phyloP scores from a whole-genome alignment of 305 asterid genomes.

The Ruellia speciosa region DNA sequence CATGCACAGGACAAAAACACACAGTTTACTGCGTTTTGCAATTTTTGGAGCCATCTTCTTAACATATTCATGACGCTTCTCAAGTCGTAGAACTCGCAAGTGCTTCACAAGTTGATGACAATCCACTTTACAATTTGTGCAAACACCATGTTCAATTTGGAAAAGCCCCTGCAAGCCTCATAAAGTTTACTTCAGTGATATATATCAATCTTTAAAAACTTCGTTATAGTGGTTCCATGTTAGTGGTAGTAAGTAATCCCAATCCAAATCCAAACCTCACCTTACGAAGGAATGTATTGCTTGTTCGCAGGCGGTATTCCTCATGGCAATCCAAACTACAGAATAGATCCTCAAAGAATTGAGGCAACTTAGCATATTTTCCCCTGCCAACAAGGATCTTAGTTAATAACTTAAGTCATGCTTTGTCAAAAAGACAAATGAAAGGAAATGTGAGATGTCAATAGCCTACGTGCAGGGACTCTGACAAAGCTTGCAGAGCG shows the following conservation, averaged over 20 bases:
- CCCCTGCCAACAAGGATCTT: constrained; percentile 46
- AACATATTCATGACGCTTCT: constrained; percentile 54
- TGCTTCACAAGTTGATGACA: constrained; percentile 79
- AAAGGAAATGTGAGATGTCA: background rate
- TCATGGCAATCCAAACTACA: constrained; percentile 72
- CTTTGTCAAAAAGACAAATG: background rate
- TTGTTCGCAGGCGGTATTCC: constrained; percentile 77
- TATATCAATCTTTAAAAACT: background rate
- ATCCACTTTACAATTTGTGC: constrained; percentile 64
- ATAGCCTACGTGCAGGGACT: constrained; percentile 69
- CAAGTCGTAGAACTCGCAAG: constrained; percentile 54
- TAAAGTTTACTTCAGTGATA: constrained; percentile 22
- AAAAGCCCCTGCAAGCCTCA: constrained; percentile 60
- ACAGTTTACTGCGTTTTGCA: constrained; percentile 49
- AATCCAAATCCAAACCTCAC: constrained; percentile 29
- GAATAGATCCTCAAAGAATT: constrained; percentile 87
- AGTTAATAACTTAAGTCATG: background rate
- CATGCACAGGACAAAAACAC: constrained; percentile 25
- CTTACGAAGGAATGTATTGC: constrained; percentile 66
- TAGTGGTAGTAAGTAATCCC: background rate
- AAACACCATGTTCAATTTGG: constrained; percentile 76
- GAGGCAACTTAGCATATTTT: constrained; percentile 57
- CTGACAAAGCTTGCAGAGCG: constrained; percentile 96
- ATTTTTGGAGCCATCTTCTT: constrained; percentile 63
- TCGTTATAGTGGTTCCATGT: background rate